Base-by-base conservation (phyloP, 2,329 filamentous ascomycete genomes). In the Blumeriella jaapii region DNA sequence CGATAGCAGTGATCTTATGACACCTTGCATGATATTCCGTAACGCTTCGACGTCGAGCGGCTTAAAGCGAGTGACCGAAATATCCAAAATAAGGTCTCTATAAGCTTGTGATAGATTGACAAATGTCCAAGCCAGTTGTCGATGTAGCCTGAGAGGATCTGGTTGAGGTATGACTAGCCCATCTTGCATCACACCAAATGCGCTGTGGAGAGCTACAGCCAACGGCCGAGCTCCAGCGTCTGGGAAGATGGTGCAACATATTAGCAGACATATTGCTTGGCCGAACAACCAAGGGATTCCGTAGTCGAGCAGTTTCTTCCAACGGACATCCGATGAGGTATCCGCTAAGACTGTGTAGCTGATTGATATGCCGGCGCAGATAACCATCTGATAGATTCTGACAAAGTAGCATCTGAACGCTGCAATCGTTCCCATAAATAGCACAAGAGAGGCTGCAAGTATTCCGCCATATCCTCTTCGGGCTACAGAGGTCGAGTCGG, bases 281-380 rank as follows among this genome's bases (percentile, higher is more conserved):
- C 71, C 71, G 6, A 71, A 40, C 2, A 67, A 50, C 68, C 69
- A 76, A 2, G 71, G 67, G 19, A 74, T 59, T 2, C 62, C 69
- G 48, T 70, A 75, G 29, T 59, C 56, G 40, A 64, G 61, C 2
- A 73, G 46, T 44, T 69, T 71, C 15, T 44, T 38, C 69, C 70
- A 74, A 5, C 58, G 52, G 4, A 72, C 59, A 6, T 47, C 44
- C 13, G 54, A 53, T 7, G 60, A 61, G 8, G 67, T 63, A 26
- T 71, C 65, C 4, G 67, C 65, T 15, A 75, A 54, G 31, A 62
- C 67, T 3, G 67, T 64, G 41, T 71, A 74, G 3, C 61, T 62
- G 22, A 74, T 61, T 3, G 71, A 64, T 36, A 76, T 64, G 0
- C 71, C 71, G 17, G 70, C 67, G 42, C 63, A 66, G 4, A 74